Conservation (phyloP, 139 green algal species). For the Micractinium conductrix region DNA sequence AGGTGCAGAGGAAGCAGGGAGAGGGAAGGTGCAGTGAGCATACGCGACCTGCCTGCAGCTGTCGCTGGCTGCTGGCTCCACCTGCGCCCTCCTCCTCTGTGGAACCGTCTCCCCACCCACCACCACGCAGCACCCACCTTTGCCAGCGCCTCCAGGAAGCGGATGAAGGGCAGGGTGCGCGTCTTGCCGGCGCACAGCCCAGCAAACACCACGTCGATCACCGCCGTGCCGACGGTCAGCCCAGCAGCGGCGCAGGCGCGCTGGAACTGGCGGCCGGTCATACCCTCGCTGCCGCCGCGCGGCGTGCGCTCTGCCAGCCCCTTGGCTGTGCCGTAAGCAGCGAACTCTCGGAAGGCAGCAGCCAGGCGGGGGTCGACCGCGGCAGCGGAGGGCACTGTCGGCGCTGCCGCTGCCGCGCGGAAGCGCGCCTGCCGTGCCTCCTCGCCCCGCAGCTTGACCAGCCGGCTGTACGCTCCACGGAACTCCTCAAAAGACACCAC, state of each 20-base stretch:
- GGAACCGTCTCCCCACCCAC: not conserved
- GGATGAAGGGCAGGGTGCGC: not conserved
- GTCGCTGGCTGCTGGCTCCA: not conserved
- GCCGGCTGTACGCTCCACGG: not conserved
- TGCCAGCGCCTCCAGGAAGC: conserved; percentile 6
- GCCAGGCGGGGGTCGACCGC: not conserved
- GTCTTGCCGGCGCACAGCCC: not conserved
- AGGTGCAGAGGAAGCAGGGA: not conserved
- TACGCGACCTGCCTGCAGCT: not conserved
- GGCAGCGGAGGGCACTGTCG: not conserved
- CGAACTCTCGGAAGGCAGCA: not conserved
- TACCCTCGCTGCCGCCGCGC: not conserved
- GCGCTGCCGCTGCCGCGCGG: not conserved
- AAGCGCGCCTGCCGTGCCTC: not conserved
- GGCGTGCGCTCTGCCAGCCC: not conserved
- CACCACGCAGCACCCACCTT: not conserved
- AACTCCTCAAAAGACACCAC: conserved; percentile 8
- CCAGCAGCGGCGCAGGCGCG: not conserved
- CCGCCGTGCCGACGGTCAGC: not conserved
- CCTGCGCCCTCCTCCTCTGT: not conserved
- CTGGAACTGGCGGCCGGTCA: not conserved
- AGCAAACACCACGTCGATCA: not conserved
- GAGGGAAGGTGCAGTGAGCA: not conserved
- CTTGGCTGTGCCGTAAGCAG: not conserved
- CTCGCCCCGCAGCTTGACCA: not conserved